Evolutionary conservation across 73 alveolate species (phyloP).

Genomic region (Diophrys sp.): DNA sequence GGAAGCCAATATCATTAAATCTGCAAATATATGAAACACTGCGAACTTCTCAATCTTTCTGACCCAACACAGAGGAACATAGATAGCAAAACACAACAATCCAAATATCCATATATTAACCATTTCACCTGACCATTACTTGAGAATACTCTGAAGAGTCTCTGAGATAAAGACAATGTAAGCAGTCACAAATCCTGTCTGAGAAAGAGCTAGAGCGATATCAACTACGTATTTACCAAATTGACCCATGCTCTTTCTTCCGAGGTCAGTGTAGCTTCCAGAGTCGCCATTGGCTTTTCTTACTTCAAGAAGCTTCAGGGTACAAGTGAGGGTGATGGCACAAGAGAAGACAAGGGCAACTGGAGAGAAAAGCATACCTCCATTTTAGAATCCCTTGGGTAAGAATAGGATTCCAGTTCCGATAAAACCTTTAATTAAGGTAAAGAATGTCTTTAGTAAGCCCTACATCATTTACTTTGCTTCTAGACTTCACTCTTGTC

Average conservation of each 20-base stretch:
- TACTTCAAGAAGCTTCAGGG: constrained; percentile 14
- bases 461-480: too few relatives aligned
- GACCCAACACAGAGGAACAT: constrained; percentile 38
- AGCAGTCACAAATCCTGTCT: constrained; percentile 43
- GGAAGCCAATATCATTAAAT: constrained; percentile 25
- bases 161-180: constrained; percentile 31
- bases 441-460: too few relatives aligned
- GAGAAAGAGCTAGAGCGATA: constrained; percentile 21
- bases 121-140: neutral
- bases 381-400: constrained; percentile 16
- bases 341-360: constrained; percentile 15
- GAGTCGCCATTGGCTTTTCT: neutral
- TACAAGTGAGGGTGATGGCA: constrained; percentile 7
- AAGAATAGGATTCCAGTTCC: constrained; percentile 10
- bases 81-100: constrained; percentile 13
- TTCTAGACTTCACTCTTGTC: too few relatives aligned
- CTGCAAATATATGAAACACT: constrained; percentile 48
- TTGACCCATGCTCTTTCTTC: constrained; percentile 1
- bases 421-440: constrained; percentile 19
- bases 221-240: constrained; percentile 13
- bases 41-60: constrained; percentile 54
- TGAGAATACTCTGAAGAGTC: constrained; percentile 2
- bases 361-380: constrained; percentile 18
- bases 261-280: constrained; percentile 7
- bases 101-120: constrained; percentile 17